Base-by-base conservation (phyloP, 768 basidiomycete species). In the Hygrophorus russula region DNA sequence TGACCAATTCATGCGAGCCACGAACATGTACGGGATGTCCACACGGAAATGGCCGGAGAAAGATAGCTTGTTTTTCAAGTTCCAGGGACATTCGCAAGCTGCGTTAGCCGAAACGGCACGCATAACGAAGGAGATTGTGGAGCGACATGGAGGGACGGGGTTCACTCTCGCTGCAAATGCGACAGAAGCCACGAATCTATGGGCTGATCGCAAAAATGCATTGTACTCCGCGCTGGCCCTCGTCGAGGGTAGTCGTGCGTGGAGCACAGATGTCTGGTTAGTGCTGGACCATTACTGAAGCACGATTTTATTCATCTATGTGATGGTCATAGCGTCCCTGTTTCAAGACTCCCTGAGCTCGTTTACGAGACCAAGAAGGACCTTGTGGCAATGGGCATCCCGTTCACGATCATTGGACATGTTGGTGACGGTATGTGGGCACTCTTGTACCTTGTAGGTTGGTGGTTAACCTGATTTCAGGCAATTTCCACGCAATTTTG, bases 221-320 rank as follows among this genome's bases (percentile, higher is more conserved):
- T 59, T 92, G 31, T 82, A 73, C 66, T 80, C 78, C 18, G 80
- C 78, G 17, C 51, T 90, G 48, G 76, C 75, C 3, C 66, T 77
- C 2, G 56, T 75, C 41, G 81, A 82, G 11, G 85, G 76, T 8
- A 62, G 66, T 13, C 74, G 73, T 33, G 78, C 76, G 47, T 92
- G 87, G 89, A 83, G 80, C 17, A 94, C 91, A 0, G 90, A 92
- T 59, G 90, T 92, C 20, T 93, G 91, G 87, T 87, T 60, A 46
- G 66, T 58, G 5, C 33, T 27, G 15, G 28, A 32, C 14, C 9
- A 18, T 2, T 39, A 10, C 18, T 31, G 36, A 14, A 20, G 12
- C 4, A 11, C 39, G 15, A 4, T 19, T 7, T n/a, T 28, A n/a
- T 17, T 18, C 14, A 15, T 13, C 4, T 7, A 31, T 38, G 12